A percentile compares a stretch with the other conserved stretches of the same genome.
Conservation (phyloP, 352 stramenopile genomes). For the Globisporangium apiculatum region DNA sequence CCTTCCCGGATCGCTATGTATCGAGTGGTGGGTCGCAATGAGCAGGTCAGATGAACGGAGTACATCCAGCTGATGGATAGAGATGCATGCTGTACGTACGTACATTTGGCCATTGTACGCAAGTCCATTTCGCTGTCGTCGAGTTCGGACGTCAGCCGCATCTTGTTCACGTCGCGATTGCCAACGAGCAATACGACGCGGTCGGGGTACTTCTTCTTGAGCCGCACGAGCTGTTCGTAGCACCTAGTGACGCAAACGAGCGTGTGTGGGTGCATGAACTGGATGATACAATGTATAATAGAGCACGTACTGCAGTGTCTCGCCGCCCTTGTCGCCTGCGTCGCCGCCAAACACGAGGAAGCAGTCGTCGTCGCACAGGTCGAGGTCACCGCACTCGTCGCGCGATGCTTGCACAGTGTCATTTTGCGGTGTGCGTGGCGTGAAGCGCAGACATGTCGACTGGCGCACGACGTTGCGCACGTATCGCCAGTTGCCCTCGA, state of each 20-base stretch:
- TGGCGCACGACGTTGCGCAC: constrained; percentile 55
- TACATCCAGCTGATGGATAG: too few species aligned
- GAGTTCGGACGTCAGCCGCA: constrained; percentile 82
- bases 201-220: constrained; percentile 85
- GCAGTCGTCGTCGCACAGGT: constrained; percentile 50
- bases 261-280: neutral
- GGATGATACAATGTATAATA: neutral
- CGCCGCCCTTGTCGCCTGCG: constrained; percentile 85
- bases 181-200: constrained; percentile 89
- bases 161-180: constrained; percentile 93
- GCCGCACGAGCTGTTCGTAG: constrained; percentile 73
- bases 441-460: constrained; percentile 52
- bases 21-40: neutral
- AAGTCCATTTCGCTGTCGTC: constrained; percentile 66
- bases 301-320: constrained; percentile 67
- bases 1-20: constrained; percentile 57
- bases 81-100: neutral
- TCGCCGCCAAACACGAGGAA: constrained; percentile 90
- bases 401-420: constrained; percentile 4
- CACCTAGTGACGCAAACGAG: constrained; percentile 23
- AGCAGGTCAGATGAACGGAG: too few species aligned
- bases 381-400: constrained; percentile 19
- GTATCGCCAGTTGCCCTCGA: constrained; percentile 79
- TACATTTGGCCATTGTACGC: constrained; percentile 48
- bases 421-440: neutral